Base-by-base conservation (phyloP, 2,329 filamentous ascomycete species). In the Colletotrichum plurivorum region DNA sequence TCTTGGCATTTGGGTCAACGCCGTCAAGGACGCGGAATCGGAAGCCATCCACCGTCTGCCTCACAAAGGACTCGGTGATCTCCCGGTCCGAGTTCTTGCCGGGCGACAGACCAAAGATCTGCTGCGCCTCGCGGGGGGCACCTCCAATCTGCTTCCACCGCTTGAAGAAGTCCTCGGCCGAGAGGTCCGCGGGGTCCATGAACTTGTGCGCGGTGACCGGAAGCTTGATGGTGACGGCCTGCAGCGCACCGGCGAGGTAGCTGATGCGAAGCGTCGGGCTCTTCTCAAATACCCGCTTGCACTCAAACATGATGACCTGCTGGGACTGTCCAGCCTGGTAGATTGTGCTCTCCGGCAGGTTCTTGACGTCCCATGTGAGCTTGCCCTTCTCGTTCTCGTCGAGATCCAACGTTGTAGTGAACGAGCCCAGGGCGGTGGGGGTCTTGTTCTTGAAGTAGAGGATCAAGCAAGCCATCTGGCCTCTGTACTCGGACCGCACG, bases 81-180 rank as follows among this genome's bases (percentile, higher is more conserved):
- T 92, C 90, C 67, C 88, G 84, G 13, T 86, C 85, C 16, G 85
- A 86, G 63, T 87, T 86, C 71, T 82, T 85, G 31, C 85, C 86
- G 1, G 78, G 79, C 1, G 84, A 81, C 12, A 95, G 78, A 0
- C 91, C 90, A 79, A 99, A 97, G 39, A 98, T 94, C 55, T 88
- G 88, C 79, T 99, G 96, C 0, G 93, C 91, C 80, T 99, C 97
- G 36, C 97, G 89, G 1, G 95, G 92, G 2, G 90, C 89, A 5
- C 93, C 94, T 13, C 96, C 96, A 75, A 99, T 98, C 82, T 99
- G 96, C 85, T 97, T 97, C 96, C 96, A 99, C 59, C 97, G 88
- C 85, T 97, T 98, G 88, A 99, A 99, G 82, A 98, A 99, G 78
- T 99, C 96, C 60, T 99, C 96, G 0, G 92, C 90, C 7, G 89